Percentiles rank a stretch among this genome's conserved stretches.
These are phyloP conservation scores for Porpolomopsis calyptriformis DNA, from an alignment of 768 basidiomycete genomes.

Conservation along the genomic window DNA sequence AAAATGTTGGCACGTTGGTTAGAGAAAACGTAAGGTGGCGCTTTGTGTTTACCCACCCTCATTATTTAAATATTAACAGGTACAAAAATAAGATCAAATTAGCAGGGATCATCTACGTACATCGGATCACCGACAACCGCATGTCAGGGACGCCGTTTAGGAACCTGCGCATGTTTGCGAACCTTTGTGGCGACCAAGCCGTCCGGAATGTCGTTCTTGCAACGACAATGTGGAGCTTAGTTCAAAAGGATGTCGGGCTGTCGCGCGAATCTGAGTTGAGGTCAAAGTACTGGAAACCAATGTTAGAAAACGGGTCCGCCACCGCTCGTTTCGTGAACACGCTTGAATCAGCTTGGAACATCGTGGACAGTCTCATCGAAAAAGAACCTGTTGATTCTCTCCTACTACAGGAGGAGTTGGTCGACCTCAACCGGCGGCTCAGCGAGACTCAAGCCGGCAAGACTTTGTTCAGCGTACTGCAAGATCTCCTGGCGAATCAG, in stretches of 20 bases:
- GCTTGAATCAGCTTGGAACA: conserved; percentile 7
- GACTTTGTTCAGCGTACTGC: conserved; percentile 4
- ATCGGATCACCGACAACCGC: conserved; percentile 26
- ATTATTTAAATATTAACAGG: conserved; percentile 6
- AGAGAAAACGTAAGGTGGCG: conserved; percentile 9
- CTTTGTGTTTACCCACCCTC: neutral
- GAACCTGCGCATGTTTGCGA: conserved; percentile 40
- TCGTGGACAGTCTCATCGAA: neutral
- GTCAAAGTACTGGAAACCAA: conserved; percentile 6
- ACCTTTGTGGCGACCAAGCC: conserved; percentile 35
- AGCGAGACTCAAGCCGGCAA: conserved; percentile 8
- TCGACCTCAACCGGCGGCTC: conserved; percentile 4
- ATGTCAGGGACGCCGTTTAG: conserved; percentile 33
- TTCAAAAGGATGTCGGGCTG: conserved; percentile 11
- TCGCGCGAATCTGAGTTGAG: conserved; percentile 6
- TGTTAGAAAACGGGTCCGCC: conserved; percentile 3
- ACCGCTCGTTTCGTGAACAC: conserved; percentile 3
- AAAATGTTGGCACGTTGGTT: conserved; percentile 12
- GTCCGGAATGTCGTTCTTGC: conserved; percentile 38
- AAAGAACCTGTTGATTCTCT: conserved; percentile 2
- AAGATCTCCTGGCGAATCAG: conserved; percentile 9
- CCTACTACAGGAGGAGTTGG: conserved; percentile 10
- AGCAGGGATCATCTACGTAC: conserved; percentile 22
- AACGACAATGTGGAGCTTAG: conserved; percentile 40
- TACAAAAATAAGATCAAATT: conserved; percentile 19